Base-by-base conservation (phyloP, 192 early-diverging fungal species). In the Oehlia diaphana region DNA sequence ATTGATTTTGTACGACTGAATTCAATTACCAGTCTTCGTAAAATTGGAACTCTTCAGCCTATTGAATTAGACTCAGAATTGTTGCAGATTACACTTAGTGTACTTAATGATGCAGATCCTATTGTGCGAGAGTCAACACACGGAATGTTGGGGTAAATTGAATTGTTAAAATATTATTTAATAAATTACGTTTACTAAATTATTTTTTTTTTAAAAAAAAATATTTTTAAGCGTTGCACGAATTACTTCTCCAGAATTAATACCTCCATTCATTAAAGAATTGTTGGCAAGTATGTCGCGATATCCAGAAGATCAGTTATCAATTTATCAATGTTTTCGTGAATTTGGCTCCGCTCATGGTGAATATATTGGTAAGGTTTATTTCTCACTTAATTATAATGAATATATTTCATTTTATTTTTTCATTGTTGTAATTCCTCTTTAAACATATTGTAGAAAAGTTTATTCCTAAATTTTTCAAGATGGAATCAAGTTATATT, bases 1-100 rank as follows among this genome's bases (percentile, higher is more conserved):
- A 94, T 94, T 80, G 90, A 94, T 78, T 86, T 86, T 58, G 93
- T 99, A 4, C 92, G 97, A 0, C 79, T 96, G 8, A 92, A 95
- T 61, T 90, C 96, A 1, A 91, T 97, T 44, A 87, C 87, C 23
- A 93, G 90, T 68, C 88, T 99, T 16, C 86, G 85, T 26, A 87
- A 90, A 63, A 92, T 99, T 66, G 95, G 92, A 1, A 80, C 81
- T 4, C 84, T 84, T 2, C 76, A 87, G 10, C 81, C 79, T 0
- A 87, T 96, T 9, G 72, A 81, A 21, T 84, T 96, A 42, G 88
- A 92, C 50, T 89, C 87, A 8, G 93, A 95, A 76, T 93, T 95
- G 83, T 84, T 97, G 4, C 83, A 90, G 49, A 92, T 92, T 66
- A 86, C 93, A 12, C 76, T 90, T 2, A 91, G 93, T 74, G 93